Conservation (phyloP, 2,329 filamentous ascomycete species). For the Alternaria longipes region DNA sequence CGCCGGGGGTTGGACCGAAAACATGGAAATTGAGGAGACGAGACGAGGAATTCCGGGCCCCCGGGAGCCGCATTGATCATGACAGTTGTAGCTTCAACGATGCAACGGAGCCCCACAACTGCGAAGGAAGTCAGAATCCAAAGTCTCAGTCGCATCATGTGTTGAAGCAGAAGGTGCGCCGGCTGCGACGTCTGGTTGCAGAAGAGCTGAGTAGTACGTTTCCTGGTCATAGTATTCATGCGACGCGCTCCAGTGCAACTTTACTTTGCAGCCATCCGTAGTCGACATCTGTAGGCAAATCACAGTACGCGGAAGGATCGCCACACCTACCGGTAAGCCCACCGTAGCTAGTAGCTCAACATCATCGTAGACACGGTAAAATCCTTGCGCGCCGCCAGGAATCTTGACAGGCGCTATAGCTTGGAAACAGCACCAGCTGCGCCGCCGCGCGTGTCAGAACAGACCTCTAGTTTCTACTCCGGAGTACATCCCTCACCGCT, state of each 20-base stretch:
- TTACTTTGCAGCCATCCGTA: not conserved
- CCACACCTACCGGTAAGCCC: constrained; percentile 21
- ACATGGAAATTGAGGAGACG: not conserved
- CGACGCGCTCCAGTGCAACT: not conserved
- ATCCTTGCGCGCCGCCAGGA: constrained; percentile 3
- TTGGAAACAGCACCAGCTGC: constrained; percentile 6
- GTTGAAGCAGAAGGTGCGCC: not conserved
- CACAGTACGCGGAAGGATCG: constrained; percentile 24
- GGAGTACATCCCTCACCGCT: not conserved
- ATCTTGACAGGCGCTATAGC: constrained; percentile 5
- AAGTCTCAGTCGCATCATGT: not conserved
- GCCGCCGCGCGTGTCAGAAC: constrained; percentile 8
- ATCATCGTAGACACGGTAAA: not conserved
- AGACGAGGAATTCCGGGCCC: not conserved
- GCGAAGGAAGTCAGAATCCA: not conserved
- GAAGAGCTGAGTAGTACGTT: not conserved
- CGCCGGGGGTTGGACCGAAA: constrained; percentile 10
- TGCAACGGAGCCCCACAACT: not conserved
- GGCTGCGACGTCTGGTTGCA: not conserved
- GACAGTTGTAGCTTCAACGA: not conserved
- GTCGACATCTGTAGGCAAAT: constrained; percentile 17
- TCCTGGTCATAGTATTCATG: not conserved
- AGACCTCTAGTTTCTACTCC: not conserved
- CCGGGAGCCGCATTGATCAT: not conserved
- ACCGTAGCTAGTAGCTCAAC: not conserved